Conservation (phyloP, 1,139 yeast species). For the Magnusiomyces paraingens region DNA sequence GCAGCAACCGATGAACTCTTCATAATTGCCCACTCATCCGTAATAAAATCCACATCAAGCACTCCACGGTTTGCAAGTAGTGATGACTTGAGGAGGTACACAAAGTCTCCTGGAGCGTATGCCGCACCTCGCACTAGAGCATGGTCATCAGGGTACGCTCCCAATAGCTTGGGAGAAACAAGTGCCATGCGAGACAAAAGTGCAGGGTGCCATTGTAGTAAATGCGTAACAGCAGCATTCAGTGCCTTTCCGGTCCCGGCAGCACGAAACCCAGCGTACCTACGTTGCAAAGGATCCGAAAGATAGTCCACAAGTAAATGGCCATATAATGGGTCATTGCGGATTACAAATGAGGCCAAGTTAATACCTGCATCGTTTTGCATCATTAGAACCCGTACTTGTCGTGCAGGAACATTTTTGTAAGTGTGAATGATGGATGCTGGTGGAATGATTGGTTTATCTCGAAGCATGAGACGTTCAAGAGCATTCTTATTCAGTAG, state of each 20-base stretch:
- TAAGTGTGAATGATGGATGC: conserved; percentile 68
- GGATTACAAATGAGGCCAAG: conserved; percentile 59
- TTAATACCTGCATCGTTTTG: conserved; percentile 59
- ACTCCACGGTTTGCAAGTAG: conserved; percentile 19
- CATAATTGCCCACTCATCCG: conserved; percentile 16
- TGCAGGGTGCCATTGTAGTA: conserved; percentile 90
- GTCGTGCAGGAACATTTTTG: conserved; percentile 49
- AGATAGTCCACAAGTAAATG: conserved; percentile 63
- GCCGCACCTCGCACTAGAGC: conserved; percentile 21
- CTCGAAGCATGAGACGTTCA: conserved; percentile 55
- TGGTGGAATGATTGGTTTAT: conserved; percentile 46
- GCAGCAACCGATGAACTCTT: neutral
- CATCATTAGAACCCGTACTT: conserved; percentile 54
- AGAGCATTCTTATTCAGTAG: conserved; percentile 53
- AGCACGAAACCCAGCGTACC: conserved; percentile 57
- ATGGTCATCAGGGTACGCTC: conserved; percentile 26
- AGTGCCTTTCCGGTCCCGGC: conserved; percentile 43
- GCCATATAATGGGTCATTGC: conserved; percentile 54
- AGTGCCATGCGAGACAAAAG: conserved; percentile 62
- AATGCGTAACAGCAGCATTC: conserved; percentile 56
- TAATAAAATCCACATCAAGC: conserved; percentile 18
- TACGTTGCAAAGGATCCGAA: conserved; percentile 59
- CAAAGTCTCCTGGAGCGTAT: conserved; percentile 24
- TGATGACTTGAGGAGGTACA: conserved; percentile 22
- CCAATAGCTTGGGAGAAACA: conserved; percentile 29